Base-by-base conservation (phyloP, 176 grass and related monocot species). In the Phyllostachys edulis region DNA sequence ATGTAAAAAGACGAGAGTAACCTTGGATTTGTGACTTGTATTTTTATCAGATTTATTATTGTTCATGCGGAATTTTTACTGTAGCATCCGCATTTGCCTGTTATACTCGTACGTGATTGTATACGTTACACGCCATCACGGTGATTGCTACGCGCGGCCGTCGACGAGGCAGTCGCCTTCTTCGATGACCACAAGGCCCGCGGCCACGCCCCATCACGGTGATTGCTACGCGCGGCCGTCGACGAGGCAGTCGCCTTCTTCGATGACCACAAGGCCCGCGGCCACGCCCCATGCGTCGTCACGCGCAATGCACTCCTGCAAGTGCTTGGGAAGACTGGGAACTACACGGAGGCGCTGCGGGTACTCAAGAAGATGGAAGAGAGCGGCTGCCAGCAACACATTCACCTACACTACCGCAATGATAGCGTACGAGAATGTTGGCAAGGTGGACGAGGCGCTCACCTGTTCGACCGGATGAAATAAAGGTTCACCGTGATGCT, bases 161-260 rank as follows among this genome's bases (percentile, higher is more conserved):
- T n/a, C n/a, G n/a, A n/a, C n/a, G n/a, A n/a, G n/a, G n/a, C n/a
- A n/a, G n/a, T n/a, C n/a, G n/a, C n/a, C n/a, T n/a, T n/a, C n/a
- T n/a, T n/a, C n/a, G n/a, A n/a, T n/a, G n/a, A n/a, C n/a, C n/a
- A n/a, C n/a, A n/a, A n/a, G n/a, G n/a, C n/a, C n/a, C n/a, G n/a
- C n/a, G n/a, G n/a, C n/a, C n/a, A n/a, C n/a, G n/a, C n/a, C n/a
- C 89, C 42, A 98, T 93, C 76, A 98, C 91, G 6, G 93, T 98
- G 6, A 87, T 98, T 12, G 73, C 96, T 0, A 91, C 96, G 0
- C 94, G 89, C 16, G 84, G 83, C 27, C 92, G 67, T 92, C 1
- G 77, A 87, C 6, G 88, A 95, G 83, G 96, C 96, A 1, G 78
- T 83, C 3, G 77, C 73, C 1, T 95, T 94, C 87, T 96, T 95